phyloP scores from a whole-genome alignment of 176 grass and related monocot genomes.

The Chrysopogon serrulatus region DNA sequence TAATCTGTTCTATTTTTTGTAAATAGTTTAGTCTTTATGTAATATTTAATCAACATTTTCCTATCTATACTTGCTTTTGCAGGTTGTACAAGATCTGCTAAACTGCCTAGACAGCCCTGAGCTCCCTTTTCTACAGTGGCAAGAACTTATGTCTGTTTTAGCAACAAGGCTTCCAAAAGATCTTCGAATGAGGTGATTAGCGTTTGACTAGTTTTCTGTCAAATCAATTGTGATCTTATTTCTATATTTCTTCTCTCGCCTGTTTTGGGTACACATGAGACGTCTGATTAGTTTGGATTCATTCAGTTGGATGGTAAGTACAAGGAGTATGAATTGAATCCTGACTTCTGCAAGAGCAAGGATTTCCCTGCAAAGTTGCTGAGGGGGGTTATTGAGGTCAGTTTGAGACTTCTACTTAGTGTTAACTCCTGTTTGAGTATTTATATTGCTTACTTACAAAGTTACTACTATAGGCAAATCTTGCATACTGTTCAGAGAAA shows the following conservation, averaged over 20 bases:
- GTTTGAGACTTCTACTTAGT: conserved; percentile 29
- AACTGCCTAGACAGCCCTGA: conserved; percentile 94
- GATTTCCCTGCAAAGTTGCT: conserved; percentile 97
- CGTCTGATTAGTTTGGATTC: conserved; percentile 33
- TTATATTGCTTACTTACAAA: conserved; percentile 27
- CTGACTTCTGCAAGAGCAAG: conserved; percentile 57
- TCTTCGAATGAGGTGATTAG: conserved; percentile 84
- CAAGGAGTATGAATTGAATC: conserved; percentile 78
- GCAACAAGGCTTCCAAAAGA: conserved; percentile 91
- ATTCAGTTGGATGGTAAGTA: conserved; percentile 87
- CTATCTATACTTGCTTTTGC: conserved; percentile 1
- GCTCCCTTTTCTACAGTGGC: conserved; percentile 99
- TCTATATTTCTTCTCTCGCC: neutral
- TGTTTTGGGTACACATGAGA: conserved; percentile 4
- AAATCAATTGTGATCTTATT: conserved; percentile 13
- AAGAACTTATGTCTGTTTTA: conserved; percentile 99
- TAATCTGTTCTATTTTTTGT: neutral
- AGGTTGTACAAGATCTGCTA: conserved; percentile 90
- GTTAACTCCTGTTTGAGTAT: conserved; percentile 25
- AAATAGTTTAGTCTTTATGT: neutral
- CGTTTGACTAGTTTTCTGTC: conserved; percentile 8
- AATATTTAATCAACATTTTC: conserved; percentile 16
- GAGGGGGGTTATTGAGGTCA: conserved; percentile 85
- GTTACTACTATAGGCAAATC: conserved; percentile 54
- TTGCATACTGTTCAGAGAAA: conserved; percentile 83